Evolutionary conservation across 2,329 filamentous ascomycete genomes (phyloP).

Genomic region (Ilyonectria sp.): DNA sequence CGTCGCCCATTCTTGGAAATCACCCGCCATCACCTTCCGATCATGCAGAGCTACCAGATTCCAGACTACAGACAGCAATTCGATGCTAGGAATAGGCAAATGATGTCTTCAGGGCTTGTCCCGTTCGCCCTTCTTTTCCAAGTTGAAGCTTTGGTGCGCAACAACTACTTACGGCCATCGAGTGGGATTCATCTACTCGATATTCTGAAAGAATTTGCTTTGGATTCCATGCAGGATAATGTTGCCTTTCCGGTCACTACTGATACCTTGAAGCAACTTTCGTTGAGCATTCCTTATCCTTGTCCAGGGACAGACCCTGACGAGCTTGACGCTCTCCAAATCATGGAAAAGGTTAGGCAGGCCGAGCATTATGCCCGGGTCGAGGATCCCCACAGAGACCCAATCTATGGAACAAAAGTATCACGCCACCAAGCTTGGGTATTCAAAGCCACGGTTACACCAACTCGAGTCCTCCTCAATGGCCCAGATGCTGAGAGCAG

Average conservation of each 20-base stretch:
- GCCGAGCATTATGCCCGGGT: conserved; percentile 58
- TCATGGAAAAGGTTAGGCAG: conserved; percentile 58
- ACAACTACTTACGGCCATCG: conserved; percentile 72
- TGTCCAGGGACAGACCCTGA: conserved; percentile 64
- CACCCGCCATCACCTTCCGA: conserved; percentile 44
- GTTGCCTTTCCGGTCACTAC: conserved; percentile 61
- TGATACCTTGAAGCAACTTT: conserved; percentile 68
- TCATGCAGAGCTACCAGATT: not conserved
- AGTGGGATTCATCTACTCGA: conserved; percentile 64
- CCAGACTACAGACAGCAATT: conserved; percentile 43
- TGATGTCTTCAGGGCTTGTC: conserved; percentile 45
- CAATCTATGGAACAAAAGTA: conserved; percentile 46
- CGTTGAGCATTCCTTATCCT: conserved; percentile 67
- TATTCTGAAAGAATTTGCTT: conserved; percentile 55
- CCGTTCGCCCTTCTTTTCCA: conserved; percentile 73
- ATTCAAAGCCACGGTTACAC: conserved; percentile 72
- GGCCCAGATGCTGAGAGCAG: conserved; percentile 78
- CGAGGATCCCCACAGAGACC: conserved; percentile 43
- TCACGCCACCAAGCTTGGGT: conserved; percentile 63
- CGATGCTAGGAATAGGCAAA: conserved; percentile 30
- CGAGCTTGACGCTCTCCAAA: conserved; percentile 55
- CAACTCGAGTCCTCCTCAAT: conserved; percentile 68
- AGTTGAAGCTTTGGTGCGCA: conserved; percentile 73
- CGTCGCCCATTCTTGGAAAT: conserved; percentile 44
- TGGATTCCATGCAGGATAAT: conserved; percentile 41